Evolutionary conservation across 2,329 filamentous ascomycete species (phyloP), one percentile per base, ranked within the genome.

Genomic region (Purpureocillium takamizusanense): DNA sequence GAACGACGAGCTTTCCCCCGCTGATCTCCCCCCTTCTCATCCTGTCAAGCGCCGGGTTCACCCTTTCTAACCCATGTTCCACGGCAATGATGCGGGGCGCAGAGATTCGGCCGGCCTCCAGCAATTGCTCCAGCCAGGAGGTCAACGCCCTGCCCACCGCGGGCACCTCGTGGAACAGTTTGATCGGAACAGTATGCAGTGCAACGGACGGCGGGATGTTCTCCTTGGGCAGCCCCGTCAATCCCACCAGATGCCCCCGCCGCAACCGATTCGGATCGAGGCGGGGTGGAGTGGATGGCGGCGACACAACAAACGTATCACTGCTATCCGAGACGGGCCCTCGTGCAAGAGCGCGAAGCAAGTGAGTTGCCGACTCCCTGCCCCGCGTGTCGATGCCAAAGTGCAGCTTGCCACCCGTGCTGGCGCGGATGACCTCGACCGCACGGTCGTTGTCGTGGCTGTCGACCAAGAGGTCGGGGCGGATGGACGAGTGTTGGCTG

Each of bases 331-430:
- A n/a, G n/a, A n/a, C n/a, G n/a, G n/a, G n/a, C n/a, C n/a, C n/a
- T n/a, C n/a, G n/a, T 25, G 21, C 5, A 25, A 25, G 21, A 25
- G 21, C 21, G 21, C 21, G 21, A 25, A 25, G 21, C 21, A 25
- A 25, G 13, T 16, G 31, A 1, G 62, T 60, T 0, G 80, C 78
- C 1, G 75, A 77, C 1, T 83, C 76, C 30, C 67, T 71, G 0
- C 81, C 80, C n/a, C 73, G 67, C 0, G 78, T 81, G 46, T 86
- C 81, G 17, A 85, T 62, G 2, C 69, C 81, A 49, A 83, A 85
- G 1, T 78, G 70, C 2, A 84, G 59, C 16, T 67, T 62, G 2
- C 67, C 66, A 1, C 63, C 61, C 0, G 78, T 75, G 13, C 79
- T 72, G 5, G 66, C 65, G 16, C 69, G 66, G 33, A 85, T 70